Evolutionary conservation across 768 basidiomycete genomes (phyloP).

Genomic region (Trametes cubensis): DNA sequence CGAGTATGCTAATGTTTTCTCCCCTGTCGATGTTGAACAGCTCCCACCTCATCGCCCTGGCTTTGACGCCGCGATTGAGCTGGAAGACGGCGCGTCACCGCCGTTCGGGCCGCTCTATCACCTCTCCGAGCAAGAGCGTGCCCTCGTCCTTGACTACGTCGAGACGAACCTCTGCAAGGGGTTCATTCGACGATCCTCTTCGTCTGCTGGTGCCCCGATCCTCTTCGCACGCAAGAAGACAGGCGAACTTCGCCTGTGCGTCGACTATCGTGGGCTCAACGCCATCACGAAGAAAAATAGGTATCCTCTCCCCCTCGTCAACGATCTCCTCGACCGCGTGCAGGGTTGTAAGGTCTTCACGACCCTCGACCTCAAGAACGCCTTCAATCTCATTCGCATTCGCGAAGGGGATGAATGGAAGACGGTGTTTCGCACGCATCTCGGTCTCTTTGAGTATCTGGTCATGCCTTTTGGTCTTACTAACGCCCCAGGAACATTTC

Average conservation of each 20-base stretch:
- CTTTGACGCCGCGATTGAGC: conserved; percentile 42
- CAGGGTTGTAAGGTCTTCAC: conserved; percentile 35
- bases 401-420: conserved; percentile 42
- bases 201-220: conserved; percentile 31
- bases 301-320: conserved; percentile 39
- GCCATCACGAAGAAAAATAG: conserved; percentile 38
- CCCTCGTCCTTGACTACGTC: conserved; percentile 39
- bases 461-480: conserved; percentile 40
- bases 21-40: conserved; percentile 28
- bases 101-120: conserved; percentile 40
- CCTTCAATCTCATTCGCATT: conserved; percentile 47
- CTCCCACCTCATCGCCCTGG: conserved; percentile 37
- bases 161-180: conserved; percentile 40
- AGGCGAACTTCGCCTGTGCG: conserved; percentile 30
- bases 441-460: conserved; percentile 38
- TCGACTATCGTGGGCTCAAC: conserved; percentile 38
- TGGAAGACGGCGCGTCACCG: conserved; percentile 33
- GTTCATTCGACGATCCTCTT: conserved; percentile 35
- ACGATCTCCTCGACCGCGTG: conserved; percentile 36
- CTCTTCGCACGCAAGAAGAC: conserved; percentile 36
- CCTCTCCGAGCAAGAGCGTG: conserved; percentile 36
- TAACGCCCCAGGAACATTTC: conserved; percentile 26
- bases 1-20: conserved; percentile 35
- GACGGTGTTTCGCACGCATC: conserved; percentile 42
- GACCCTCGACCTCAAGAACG: conserved; percentile 44